phyloP scores from a whole-genome alignment of 75 land plant species.

The Isoetes taiwanensis region DNA sequence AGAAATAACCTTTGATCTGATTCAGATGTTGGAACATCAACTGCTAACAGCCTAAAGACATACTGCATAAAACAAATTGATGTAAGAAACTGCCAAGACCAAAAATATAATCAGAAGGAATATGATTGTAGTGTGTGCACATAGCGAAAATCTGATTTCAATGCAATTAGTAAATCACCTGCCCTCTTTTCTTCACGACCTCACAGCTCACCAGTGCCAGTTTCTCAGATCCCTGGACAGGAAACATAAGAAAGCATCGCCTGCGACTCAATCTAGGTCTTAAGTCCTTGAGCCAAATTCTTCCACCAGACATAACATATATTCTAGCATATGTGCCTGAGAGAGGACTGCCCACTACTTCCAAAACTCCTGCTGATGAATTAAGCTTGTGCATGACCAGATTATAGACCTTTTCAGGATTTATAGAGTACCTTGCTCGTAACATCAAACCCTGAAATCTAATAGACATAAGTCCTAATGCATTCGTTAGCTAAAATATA shows the following conservation, averaged over 20 bases:
- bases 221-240: slow-evolving; percentile 76
- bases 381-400: slow-evolving; percentile 89
- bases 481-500: too few relatives aligned
- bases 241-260: slow-evolving; percentile 92
- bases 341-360: slow-evolving; percentile 94
- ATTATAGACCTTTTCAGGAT: slow-evolving; percentile 82
- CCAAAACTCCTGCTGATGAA: slow-evolving; percentile 80
- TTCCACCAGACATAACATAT: slow-evolving; percentile 96
- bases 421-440: slow-evolving; percentile 55
- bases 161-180: slow-evolving; percentile 39
- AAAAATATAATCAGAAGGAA: too few relatives aligned
- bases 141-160: too few relatives aligned
- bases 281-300: slow-evolving; percentile 58
- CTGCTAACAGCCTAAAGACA: slow-evolving; percentile 84
- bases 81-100: too few relatives aligned
- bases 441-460: slow-evolving; percentile 65
- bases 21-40: slow-evolving; percentile 88
- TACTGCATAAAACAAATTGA: slow-evolving; percentile 80
- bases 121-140: too few relatives aligned
- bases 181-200: slow-evolving; percentile 89
- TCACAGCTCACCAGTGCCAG: slow-evolving; percentile 89
- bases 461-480: too few relatives aligned
- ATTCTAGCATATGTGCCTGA: slow-evolving; percentile 90
- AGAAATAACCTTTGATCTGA: slow-evolving; percentile 75
- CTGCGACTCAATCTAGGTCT: slow-evolving; percentile 50